Conservation (phyloP, 257 asterid species). For the Mitragyna speciosa region DNA sequence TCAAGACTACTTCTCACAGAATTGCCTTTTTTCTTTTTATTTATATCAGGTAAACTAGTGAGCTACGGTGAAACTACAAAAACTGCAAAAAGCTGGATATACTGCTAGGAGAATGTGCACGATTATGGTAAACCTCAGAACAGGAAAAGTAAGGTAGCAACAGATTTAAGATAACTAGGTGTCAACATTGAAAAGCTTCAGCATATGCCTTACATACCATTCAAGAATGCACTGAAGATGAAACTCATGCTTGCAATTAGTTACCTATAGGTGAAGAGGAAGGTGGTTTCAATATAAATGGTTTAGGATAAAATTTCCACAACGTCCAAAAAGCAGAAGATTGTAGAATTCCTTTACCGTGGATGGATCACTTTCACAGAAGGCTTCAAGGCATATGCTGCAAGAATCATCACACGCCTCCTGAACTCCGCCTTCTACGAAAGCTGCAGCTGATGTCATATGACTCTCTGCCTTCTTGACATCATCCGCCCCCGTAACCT, state of each 20-base stretch:
- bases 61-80: neutral
- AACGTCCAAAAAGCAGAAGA: neutral
- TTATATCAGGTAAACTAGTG: neutral
- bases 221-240: constrained; percentile 95
- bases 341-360: constrained; percentile 39
- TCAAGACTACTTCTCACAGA: constrained; percentile 1
- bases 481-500: constrained; percentile 59
- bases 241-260: constrained; percentile 84
- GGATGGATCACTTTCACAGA: constrained; percentile 75
- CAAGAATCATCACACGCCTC: constrained; percentile 94
- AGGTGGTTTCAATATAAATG: constrained; percentile 13
- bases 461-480: constrained; percentile 50
- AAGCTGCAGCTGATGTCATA: constrained; percentile 82
- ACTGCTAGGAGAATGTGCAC: neutral
- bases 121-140: neutral
- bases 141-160: neutral
- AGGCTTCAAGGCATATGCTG: constrained; percentile 94
- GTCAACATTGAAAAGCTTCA: neutral
- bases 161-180: neutral
- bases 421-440: constrained; percentile 95
- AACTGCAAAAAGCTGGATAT: neutral
- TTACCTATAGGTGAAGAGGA: constrained; percentile 44
- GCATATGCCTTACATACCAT: constrained; percentile 51
- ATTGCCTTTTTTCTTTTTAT: neutral
- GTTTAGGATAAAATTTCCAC: neutral